Evolutionary conservation across 139 green algal species (phyloP).

Genomic region (Coelastrella sp.): DNA sequence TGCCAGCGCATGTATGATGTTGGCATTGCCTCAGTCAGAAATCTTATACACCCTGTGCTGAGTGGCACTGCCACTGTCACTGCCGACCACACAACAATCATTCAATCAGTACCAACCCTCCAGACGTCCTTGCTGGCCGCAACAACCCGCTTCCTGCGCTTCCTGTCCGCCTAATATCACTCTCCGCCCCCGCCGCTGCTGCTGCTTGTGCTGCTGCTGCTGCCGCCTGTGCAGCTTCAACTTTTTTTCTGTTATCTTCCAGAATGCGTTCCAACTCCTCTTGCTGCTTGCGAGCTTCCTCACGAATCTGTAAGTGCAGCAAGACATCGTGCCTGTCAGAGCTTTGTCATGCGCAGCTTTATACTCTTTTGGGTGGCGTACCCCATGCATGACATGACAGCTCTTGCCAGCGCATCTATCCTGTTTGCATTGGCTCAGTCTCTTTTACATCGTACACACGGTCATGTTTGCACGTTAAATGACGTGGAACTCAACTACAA

Average conservation of each 20-base stretch:
- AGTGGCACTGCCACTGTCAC: too few relatives aligned
- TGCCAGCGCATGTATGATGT: too few relatives aligned
- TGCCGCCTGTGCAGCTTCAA: constrained; percentile 24
- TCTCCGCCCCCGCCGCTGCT: not conserved
- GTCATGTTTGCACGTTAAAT: too few relatives aligned
- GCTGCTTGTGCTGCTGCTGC: constrained; percentile 11
- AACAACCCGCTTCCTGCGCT: not conserved
- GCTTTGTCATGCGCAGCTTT: not conserved
- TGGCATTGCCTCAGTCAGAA: too few relatives aligned
- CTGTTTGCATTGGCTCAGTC: too few relatives aligned
- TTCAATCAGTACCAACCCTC: not conserved
- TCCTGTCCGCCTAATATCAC: not conserved
- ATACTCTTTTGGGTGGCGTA: not conserved
- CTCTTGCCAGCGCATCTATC: too few relatives aligned
- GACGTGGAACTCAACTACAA: too few relatives aligned
- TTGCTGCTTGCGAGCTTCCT: constrained; percentile 49
- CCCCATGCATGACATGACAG: too few relatives aligned
- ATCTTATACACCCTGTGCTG: too few relatives aligned
- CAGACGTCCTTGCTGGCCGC: not conserved
- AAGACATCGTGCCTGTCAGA: not conserved
- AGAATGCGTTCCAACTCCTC: constrained; percentile 62
- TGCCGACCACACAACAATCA: not conserved
- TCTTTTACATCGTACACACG: too few relatives aligned
- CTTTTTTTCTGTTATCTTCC: constrained; percentile 53
- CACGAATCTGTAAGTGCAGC: constrained; percentile 7